A percentile compares a stretch with the other conserved stretches of the same genome.
phyloP scores from a whole-genome alignment of 352 stramenopile species.

The Globisporangium solare region DNA sequence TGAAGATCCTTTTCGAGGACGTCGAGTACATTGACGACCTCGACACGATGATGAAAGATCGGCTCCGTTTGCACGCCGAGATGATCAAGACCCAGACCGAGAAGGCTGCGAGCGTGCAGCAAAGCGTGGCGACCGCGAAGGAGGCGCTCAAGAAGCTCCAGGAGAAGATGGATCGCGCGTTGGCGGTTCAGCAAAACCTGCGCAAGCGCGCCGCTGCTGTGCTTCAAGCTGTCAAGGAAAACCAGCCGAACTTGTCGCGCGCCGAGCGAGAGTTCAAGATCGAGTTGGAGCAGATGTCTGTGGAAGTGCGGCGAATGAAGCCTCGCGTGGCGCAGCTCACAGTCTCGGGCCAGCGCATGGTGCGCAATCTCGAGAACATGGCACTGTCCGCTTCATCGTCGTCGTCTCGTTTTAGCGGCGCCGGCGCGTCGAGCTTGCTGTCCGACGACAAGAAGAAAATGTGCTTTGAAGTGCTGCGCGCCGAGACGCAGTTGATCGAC shows the following conservation, averaged over 20 bases:
- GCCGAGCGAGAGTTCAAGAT: slow-evolving; percentile 69
- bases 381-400: slow-evolving; percentile 21
- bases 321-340: slow-evolving; percentile 68
- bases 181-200: slow-evolving; percentile 68
- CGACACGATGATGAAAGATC: slow-evolving; percentile 58
- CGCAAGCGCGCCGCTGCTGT: slow-evolving; percentile 71
- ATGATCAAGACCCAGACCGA: slow-evolving; percentile 51
- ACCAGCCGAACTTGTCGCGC: slow-evolving; percentile 68
- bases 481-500: slow-evolving; percentile 80
- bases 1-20: slow-evolving; percentile 70
- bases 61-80: slow-evolving; percentile 48
- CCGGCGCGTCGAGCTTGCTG: slow-evolving; percentile 15
- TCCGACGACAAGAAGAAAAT: slow-evolving; percentile 80
- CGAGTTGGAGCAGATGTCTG: slow-evolving; percentile 57
- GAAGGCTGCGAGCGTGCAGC: slow-evolving; percentile 36
- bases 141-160: slow-evolving; percentile 36
- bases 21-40: slow-evolving; percentile 75
- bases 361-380: slow-evolving; percentile 43
- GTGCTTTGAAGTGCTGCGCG: slow-evolving; percentile 74
- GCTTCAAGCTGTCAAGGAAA: slow-evolving; percentile 79
- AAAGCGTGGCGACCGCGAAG: slow-evolving; percentile 26
- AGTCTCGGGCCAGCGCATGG: slow-evolving; percentile 52
- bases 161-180: slow-evolving; percentile 51
- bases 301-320: slow-evolving; percentile 67
- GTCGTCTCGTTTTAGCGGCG: slow-evolving; percentile 7